phyloP scores from a whole-genome alignment of 352 stramenopile species.

The Halophytophthora batemanensis region DNA sequence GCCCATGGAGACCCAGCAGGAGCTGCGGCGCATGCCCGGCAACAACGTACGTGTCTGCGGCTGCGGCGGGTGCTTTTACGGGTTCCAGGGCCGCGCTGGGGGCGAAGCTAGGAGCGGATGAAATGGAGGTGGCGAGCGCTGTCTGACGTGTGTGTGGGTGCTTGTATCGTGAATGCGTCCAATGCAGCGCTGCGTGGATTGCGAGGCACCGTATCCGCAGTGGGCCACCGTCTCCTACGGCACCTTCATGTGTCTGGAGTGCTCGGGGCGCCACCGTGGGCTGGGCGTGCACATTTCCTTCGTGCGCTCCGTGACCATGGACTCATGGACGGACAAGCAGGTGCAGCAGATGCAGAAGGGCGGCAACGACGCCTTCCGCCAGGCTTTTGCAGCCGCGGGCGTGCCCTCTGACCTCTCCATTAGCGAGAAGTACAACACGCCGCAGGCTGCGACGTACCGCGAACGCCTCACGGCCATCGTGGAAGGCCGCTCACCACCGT shows the following conservation, averaged over 20 bases:
- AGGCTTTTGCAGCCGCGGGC: slow-evolving; percentile 54
- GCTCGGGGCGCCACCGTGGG: slow-evolving; percentile 88
- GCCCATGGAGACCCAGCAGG: slow-evolving; percentile 81
- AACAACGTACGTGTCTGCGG: slow-evolving; percentile 65
- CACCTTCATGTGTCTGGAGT: slow-evolving; percentile 96
- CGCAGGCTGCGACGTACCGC: slow-evolving; percentile 75
- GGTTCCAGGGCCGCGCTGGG: too few species aligned
- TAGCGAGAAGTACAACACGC: slow-evolving; percentile 83
- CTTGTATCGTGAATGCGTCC: slow-evolving; percentile 5
- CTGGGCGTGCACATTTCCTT: slow-evolving; percentile 94
- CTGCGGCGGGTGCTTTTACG: neutral
- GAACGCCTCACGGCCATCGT: slow-evolving; percentile 57
- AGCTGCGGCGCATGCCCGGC: slow-evolving; percentile 73
- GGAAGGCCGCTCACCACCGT: slow-evolving; percentile 40
- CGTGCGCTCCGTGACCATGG: slow-evolving; percentile 85
- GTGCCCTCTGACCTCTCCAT: slow-evolving; percentile 77
- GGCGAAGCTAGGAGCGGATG: too few species aligned
- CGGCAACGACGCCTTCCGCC: slow-evolving; percentile 71
- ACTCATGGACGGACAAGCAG: slow-evolving; percentile 88
- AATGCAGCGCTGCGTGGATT: slow-evolving; percentile 90
- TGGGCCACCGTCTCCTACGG: slow-evolving; percentile 95
- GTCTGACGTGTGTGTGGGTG: neutral
- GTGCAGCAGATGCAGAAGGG: slow-evolving; percentile 82
- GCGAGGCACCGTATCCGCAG: slow-evolving; percentile 90
- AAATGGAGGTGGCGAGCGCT: too few species aligned